phyloP scores from a whole-genome alignment of 805 yeast species.

The Wickerhamiella spandovensis region DNA sequence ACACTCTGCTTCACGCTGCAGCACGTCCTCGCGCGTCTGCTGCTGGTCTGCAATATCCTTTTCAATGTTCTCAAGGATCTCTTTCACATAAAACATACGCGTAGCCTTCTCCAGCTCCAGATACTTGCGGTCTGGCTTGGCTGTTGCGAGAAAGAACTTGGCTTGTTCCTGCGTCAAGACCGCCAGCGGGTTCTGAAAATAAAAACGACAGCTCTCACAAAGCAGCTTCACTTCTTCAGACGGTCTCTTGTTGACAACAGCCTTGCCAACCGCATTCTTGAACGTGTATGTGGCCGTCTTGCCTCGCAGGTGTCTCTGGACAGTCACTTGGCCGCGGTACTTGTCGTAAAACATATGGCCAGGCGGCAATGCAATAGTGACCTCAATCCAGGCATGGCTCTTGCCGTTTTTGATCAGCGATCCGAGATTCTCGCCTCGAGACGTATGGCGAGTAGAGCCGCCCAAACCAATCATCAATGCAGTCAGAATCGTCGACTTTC shows the following conservation, averaged over 20 bases:
- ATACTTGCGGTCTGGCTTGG: slow-evolving; percentile 61
- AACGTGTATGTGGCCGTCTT: slow-evolving; percentile 42
- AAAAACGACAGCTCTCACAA: slow-evolving; percentile 55
- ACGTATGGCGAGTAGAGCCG: slow-evolving; percentile 75
- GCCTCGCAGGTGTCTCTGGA: slow-evolving; percentile 49
- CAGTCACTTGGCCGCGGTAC: slow-evolving; percentile 54
- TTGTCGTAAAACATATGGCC: slow-evolving; percentile 48
- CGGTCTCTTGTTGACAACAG: slow-evolving; percentile 46
- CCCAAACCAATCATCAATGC: slow-evolving; percentile 83
- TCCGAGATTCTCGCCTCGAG: slow-evolving; percentile 62
- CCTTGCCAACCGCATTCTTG: slow-evolving; percentile 35
- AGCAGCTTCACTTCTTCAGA: slow-evolving; percentile 56
- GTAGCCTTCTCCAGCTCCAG: slow-evolving; percentile 50
- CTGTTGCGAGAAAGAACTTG: slow-evolving; percentile 68
- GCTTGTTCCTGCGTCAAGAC: slow-evolving; percentile 91
- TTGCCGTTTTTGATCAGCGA: slow-evolving; percentile 68
- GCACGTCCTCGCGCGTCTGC: neutral
- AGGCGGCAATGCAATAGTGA: slow-evolving; percentile 41
- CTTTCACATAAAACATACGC: slow-evolving; percentile 16
- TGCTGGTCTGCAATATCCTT: neutral
- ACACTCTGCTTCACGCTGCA: neutral
- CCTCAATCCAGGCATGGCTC: slow-evolving; percentile 49
- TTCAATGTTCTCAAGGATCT: neutral
- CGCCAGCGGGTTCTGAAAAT: slow-evolving; percentile 82
- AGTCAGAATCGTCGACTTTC: slow-evolving; percentile 77